A percentile compares a stretch with the other conserved stretches of the same genome.
Conservation (phyloP, 305 asterid species). For the Rubia tinctorum region DNA sequence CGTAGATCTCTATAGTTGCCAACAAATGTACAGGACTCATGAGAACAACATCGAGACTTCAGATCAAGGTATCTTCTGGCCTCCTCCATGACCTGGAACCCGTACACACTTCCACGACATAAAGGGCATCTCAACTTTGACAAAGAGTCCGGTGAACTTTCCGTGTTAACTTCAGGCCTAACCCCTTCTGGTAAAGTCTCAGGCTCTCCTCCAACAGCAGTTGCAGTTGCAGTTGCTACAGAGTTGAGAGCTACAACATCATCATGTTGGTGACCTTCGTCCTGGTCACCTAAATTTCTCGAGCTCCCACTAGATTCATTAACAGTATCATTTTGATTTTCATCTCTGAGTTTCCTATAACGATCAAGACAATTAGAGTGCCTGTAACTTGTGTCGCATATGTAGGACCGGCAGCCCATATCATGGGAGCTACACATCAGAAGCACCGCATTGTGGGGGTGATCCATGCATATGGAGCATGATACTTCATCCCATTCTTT, state of each 20-base stretch:
- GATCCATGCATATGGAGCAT: constrained; percentile 97
- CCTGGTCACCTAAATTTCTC: constrained; percentile 23
- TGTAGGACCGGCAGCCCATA: constrained; percentile 81
- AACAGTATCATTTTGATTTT: constrained; percentile 35
- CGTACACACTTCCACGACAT: constrained; percentile 81
- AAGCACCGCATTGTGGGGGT: constrained; percentile 97
- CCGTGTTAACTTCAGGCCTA: constrained; percentile 32
- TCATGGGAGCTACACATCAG: constrained; percentile 87
- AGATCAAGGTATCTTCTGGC: constrained; percentile 71
- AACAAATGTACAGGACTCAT: constrained; percentile 61
- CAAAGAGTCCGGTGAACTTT: constrained; percentile 32
- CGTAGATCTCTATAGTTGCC: constrained; percentile 83
- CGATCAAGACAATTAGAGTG: constrained; percentile 96
- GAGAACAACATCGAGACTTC: constrained; percentile 76
- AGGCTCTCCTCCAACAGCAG: not conserved
- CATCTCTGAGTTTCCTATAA: constrained; percentile 64
- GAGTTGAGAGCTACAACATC: constrained; percentile 15
- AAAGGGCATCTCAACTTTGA: constrained; percentile 72
- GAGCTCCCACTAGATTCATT: constrained; percentile 29
- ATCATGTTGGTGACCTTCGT: constrained; percentile 23
- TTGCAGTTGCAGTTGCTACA: constrained; percentile 3
- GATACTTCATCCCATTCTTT: constrained; percentile 95
- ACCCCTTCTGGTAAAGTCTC: constrained; percentile 24
- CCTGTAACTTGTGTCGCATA: constrained; percentile 94
- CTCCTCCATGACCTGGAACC: constrained; percentile 85